Conservation (phyloP, 345 rosid species). For the Pseudoturritis turrita region DNA sequence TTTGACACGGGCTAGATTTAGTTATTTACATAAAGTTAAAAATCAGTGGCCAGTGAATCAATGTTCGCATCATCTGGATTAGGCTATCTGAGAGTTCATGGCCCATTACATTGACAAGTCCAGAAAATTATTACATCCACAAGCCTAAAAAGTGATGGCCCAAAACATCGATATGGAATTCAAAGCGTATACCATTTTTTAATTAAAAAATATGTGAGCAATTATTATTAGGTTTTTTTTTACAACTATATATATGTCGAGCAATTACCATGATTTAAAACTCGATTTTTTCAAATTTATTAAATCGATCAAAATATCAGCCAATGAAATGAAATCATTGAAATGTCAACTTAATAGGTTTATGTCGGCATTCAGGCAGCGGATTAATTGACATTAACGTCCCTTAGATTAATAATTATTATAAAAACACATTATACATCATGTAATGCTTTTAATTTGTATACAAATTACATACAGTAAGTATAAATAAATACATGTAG, state of each 20-base stretch:
- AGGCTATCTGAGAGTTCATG: background rate
- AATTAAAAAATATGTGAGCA: background rate
- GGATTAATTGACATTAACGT: background rate
- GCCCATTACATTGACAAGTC: background rate
- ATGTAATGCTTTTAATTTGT: no score
- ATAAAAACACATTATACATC: no score
- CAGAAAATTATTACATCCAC: background rate
- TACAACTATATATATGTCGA: no score
- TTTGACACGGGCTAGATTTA: no score
- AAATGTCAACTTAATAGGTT: background rate
- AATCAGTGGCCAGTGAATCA: no score
- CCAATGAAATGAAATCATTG: no score
- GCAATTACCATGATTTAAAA: background rate
- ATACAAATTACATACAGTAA: no score
- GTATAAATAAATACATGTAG: no score
- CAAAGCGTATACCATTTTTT: background rate
- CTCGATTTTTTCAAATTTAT: background rate
- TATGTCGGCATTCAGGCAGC: background rate
- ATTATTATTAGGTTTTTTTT: no score
- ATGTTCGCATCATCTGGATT: background rate
- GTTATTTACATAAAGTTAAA: no score
- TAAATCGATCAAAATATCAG: background rate
- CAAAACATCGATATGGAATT: background rate
- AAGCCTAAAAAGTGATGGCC: background rate
- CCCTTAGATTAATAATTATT: background rate